Evolutionary conservation across 495 filamentous ascomycete species (phyloP).

Genomic region (Sphaerosporella brunnea): DNA sequence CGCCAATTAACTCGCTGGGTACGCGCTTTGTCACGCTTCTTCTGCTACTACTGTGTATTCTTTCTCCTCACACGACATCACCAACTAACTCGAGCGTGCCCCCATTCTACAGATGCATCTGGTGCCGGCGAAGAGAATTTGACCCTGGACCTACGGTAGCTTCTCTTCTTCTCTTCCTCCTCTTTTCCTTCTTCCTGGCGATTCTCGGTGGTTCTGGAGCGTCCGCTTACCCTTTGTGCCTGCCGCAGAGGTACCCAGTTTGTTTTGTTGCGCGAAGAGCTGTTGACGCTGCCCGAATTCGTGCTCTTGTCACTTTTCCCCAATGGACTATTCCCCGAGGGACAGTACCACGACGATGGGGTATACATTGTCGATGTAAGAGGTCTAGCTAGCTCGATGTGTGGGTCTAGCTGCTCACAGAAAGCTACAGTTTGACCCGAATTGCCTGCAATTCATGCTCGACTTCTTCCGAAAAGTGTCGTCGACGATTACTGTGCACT

Average conservation of each 20-base stretch:
- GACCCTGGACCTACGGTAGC: slow-evolving; percentile 77
- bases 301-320: slow-evolving; percentile 97
- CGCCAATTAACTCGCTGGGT: slow-evolving; percentile 64
- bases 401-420: neutral
- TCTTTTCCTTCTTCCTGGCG: neutral
- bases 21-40: slow-evolving; percentile 6
- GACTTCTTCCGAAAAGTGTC: slow-evolving; percentile 96
- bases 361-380: slow-evolving; percentile 93
- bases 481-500: slow-evolving; percentile 51
- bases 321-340: slow-evolving; percentile 92
- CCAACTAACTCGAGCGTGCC: no score
- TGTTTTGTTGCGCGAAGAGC: slow-evolving; percentile 79
- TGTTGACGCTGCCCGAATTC: slow-evolving; percentile 90
- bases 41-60: no score
- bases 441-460: slow-evolving; percentile 94
- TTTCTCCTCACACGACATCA: no score
- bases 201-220: no score
- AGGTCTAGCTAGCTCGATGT: slow-evolving; percentile 26
- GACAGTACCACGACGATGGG: slow-evolving; percentile 77
- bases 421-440: slow-evolving; percentile 67
- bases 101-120: slow-evolving; percentile 5
- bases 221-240: no score
- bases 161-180: slow-evolving; percentile 2
- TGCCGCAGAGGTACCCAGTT: slow-evolving; percentile 66
- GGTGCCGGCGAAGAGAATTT: slow-evolving; percentile 79